Conservation (phyloP, 2,329 filamentous ascomycete genomes). For the Clarireedia homoeocarpa region DNA sequence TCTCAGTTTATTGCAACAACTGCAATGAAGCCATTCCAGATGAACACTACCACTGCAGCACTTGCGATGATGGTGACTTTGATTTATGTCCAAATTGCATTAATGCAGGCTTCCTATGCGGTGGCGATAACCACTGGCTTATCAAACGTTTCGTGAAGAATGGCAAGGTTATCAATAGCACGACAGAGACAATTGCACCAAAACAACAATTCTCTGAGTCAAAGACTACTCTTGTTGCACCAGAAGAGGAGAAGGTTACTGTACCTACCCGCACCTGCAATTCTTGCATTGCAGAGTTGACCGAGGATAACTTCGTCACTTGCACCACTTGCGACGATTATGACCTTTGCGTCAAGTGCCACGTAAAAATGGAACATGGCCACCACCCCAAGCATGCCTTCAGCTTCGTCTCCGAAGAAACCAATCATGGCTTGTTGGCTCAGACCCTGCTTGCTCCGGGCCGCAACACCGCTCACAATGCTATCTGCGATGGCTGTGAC, state of each 20-base stretch:
- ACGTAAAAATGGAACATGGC: conserved; percentile 68
- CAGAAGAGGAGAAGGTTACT: conserved; percentile 17
- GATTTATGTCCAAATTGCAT: conserved; percentile 84
- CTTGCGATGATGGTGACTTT: conserved; percentile 88
- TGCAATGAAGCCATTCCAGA: conserved; percentile 74
- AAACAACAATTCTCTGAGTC: conserved; percentile 18
- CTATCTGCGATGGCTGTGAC: conserved; percentile 92
- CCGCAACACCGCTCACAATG: conserved; percentile 73
- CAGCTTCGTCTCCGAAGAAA: conserved; percentile 55
- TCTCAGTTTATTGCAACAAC: conserved; percentile 89
- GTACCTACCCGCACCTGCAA: conserved; percentile 46
- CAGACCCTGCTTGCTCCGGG: conserved; percentile 66
- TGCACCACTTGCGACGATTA: conserved; percentile 82
- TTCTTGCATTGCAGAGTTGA: conserved; percentile 52
- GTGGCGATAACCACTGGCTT: conserved; percentile 77
- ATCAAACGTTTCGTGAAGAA: conserved; percentile 81
- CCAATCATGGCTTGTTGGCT: conserved; percentile 52
- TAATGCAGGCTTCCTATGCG: conserved; percentile 66
- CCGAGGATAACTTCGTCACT: conserved; percentile 75
- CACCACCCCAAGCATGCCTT: conserved; percentile 88
- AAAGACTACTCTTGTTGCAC: conserved; percentile 22
- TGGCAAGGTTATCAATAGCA: conserved; percentile 75
- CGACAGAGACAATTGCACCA: conserved; percentile 69
- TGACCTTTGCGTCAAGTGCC: conserved; percentile 83
- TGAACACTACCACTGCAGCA: conserved; percentile 88